Evolutionary conservation across 331 rosid species (phyloP).

Genomic region (Rhamnella rubrinervis): DNA sequence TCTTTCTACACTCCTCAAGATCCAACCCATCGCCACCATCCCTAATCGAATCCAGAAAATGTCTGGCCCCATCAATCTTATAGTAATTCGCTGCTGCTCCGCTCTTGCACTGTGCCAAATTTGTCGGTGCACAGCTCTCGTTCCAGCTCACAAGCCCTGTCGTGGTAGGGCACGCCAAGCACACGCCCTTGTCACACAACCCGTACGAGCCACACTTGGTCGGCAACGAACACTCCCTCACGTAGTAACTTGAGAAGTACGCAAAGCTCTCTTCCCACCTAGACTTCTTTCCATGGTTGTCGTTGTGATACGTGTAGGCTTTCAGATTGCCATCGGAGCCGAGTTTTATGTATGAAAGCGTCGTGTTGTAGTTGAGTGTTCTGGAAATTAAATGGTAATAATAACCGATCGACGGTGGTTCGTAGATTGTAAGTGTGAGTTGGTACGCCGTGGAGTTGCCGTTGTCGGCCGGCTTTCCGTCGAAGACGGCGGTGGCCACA

Average conservation of each 20-base stretch:
- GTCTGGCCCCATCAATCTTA: constrained; percentile 30
- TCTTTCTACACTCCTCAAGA: constrained; percentile 28
- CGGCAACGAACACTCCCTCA: constrained; percentile 36
- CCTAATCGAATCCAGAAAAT: constrained; percentile 24
- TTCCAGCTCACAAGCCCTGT: constrained; percentile 40
- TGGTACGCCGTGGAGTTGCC: constrained; percentile 21
- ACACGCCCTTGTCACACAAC: constrained; percentile 26
- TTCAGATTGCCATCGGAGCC: constrained; percentile 30
- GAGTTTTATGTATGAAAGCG: constrained; percentile 25
- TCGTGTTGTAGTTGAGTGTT: constrained; percentile 28
- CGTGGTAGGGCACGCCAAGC: constrained; percentile 34
- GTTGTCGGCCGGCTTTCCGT: constrained; percentile 15
- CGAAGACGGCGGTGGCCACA: constrained; percentile 20
- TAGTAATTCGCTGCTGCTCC: constrained; percentile 13
- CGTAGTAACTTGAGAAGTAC: constrained; percentile 31
- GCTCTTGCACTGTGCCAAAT: constrained; percentile 21
- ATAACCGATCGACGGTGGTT: too few species aligned
- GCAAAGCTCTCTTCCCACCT: constrained; percentile 34
- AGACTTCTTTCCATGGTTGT: not conserved
- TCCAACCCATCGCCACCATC: constrained; percentile 31
- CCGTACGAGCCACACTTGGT: constrained; percentile 33
- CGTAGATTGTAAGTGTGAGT: constrained; percentile 8
- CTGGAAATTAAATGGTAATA: too few species aligned
- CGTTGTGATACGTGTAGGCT: constrained; percentile 28
- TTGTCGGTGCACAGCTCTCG: constrained; percentile 30